phyloP scores from a whole-genome alignment of 1,139 yeast genomes.

The Nematodospora anomalae region DNA sequence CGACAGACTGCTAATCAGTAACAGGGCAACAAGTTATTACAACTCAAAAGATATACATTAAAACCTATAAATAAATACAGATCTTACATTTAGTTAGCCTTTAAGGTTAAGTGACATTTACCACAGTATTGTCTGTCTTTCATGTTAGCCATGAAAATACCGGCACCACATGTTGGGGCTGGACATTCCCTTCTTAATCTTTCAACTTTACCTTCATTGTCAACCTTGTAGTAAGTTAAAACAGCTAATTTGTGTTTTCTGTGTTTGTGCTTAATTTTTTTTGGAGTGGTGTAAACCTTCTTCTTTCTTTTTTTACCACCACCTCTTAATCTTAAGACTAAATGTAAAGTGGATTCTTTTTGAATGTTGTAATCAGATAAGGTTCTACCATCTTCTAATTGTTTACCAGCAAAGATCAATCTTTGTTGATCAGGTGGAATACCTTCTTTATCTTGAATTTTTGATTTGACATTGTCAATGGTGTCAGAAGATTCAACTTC shows the following conservation, averaged over 20 bases:
- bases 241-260: slow-evolving; percentile 99
- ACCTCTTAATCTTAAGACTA: slow-evolving; percentile 99
- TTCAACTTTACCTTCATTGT: slow-evolving; percentile 97
- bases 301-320: slow-evolving; percentile 99
- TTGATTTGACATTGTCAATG: slow-evolving; percentile 98
- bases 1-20: too few relatives aligned
- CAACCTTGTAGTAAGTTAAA: slow-evolving; percentile 99
- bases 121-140: slow-evolving; percentile 99
- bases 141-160: slow-evolving; percentile 99
- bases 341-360: slow-evolving; percentile 98
- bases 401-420: slow-evolving; percentile 99
- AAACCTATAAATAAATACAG: slow-evolving; percentile 6
- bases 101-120: slow-evolving; percentile 96
- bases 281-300: slow-evolving; percentile 99
- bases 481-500: slow-evolving; percentile 99
- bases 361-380: slow-evolving; percentile 99
- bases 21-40: too few relatives aligned
- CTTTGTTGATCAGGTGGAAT: slow-evolving; percentile 99
- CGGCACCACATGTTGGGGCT: slow-evolving; percentile 92
- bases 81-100: slow-evolving; percentile 42
- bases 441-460: slow-evolving; percentile 99
- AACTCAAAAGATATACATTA: slow-evolving; percentile 1
- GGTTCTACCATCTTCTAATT: slow-evolving; percentile 99
- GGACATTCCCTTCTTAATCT: slow-evolving; percentile 99
- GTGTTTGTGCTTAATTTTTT: slow-evolving; percentile 99